Conservation (phyloP, 1,284 basidiomycete species). For the Puccinia horiana region DNA sequence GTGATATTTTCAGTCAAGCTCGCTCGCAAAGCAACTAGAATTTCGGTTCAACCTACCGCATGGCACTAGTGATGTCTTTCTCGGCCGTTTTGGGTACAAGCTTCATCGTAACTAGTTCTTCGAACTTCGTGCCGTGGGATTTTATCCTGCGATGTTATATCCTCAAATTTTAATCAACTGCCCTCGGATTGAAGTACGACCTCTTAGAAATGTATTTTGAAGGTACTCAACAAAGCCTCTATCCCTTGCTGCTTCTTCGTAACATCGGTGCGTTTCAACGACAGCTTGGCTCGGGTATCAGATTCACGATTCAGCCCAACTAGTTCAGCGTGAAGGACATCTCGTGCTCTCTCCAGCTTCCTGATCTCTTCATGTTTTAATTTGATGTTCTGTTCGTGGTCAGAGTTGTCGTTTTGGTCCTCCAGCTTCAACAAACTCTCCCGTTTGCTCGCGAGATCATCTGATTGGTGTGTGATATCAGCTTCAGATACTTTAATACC, state of each 20-base stretch:
- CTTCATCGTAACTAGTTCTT: conserved; percentile 67
- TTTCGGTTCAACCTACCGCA: conserved; percentile 62
- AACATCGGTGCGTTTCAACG: conserved; percentile 72
- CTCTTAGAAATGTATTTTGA: not conserved
- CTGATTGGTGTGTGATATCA: conserved; percentile 63
- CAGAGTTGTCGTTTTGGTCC: conserved; percentile 66
- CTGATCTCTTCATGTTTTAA: conserved; percentile 66
- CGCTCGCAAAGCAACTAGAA: not conserved
- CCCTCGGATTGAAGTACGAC: conserved; percentile 9
- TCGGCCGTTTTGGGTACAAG: conserved; percentile 71
- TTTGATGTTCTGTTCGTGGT: conserved; percentile 71
- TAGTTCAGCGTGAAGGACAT: conserved; percentile 73
- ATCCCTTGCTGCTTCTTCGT: conserved; percentile 69
- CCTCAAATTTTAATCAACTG: not conserved
- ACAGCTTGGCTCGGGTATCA: conserved; percentile 76
- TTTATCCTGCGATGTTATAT: conserved; percentile 64
- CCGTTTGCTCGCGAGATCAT: conserved; percentile 65
- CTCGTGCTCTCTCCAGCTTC: conserved; percentile 70
- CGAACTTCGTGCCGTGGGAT: conserved; percentile 67
- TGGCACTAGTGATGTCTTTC: conserved; percentile 67
- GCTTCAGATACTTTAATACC: conserved; percentile 61
- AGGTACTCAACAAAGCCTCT: conserved; percentile 66
- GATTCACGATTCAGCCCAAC: conserved; percentile 75
- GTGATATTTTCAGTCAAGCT: not conserved
- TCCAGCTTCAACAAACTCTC: conserved; percentile 66